These are phyloP conservation scores for Macrophomina pseudophaseolina DNA, from an alignment of 2,329 filamentous ascomycete species.

Conservation along the genomic window DNA sequence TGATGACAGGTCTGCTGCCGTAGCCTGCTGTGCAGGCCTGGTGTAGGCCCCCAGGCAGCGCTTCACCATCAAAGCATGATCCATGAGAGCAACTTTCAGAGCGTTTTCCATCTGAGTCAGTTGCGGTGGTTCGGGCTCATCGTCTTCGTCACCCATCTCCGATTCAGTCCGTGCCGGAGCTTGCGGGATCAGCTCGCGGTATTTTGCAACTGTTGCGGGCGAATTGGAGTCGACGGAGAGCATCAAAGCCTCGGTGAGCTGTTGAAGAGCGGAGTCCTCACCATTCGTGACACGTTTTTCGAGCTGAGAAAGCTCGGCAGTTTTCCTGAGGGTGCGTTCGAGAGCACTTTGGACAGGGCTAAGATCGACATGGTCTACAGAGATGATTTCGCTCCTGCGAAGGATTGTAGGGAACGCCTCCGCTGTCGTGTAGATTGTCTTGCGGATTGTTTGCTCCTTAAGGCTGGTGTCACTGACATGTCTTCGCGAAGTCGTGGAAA, in stretches of 20 bases:
- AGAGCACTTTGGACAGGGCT: slow-evolving; percentile 84
- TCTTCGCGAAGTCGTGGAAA: slow-evolving; percentile 76
- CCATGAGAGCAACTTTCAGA: slow-evolving; percentile 82
- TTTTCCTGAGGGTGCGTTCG: slow-evolving; percentile 89
- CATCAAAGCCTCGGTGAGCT: slow-evolving; percentile 76
- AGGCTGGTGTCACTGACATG: slow-evolving; percentile 70
- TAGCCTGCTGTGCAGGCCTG: slow-evolving; percentile 65
- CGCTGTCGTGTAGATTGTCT: slow-evolving; percentile 80
- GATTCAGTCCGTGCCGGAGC: slow-evolving; percentile 35
- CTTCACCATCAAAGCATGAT: slow-evolving; percentile 87
- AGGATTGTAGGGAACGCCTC: slow-evolving; percentile 92
- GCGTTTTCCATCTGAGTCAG: slow-evolving; percentile 71
- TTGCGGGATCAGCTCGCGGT: slow-evolving; percentile 73
- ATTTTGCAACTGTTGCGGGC: slow-evolving; percentile 77
- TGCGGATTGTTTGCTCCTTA: slow-evolving; percentile 78
- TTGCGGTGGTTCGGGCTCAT: slow-evolving; percentile 47
- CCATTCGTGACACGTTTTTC: slow-evolving; percentile 76
- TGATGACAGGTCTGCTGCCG: slow-evolving; percentile 64
- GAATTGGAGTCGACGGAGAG: slow-evolving; percentile 76
- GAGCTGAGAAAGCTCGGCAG: slow-evolving; percentile 77
- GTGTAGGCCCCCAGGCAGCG: slow-evolving; percentile 75
- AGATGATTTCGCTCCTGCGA: slow-evolving; percentile 81
- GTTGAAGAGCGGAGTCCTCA: slow-evolving; percentile 70
- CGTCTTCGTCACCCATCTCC: slow-evolving; percentile 43
- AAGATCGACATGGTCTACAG: slow-evolving; percentile 68